Evolutionary conservation across 257 asterid species (phyloP), one percentile per base, ranked within the genome.

Genomic region (Primulina eburnea): DNA sequence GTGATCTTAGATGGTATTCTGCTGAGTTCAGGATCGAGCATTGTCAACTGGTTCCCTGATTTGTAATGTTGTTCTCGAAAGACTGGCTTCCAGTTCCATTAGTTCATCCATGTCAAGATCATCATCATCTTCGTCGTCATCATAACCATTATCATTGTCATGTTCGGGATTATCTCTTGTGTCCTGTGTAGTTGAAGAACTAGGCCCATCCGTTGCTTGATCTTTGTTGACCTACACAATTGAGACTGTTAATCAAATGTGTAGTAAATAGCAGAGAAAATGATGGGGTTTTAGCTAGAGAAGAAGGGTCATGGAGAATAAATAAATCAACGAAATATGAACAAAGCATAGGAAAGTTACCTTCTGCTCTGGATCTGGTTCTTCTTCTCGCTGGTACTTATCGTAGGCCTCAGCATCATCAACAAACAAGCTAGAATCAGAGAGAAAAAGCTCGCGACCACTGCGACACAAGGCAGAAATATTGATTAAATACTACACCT

Each of bases 21-120:
- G 53, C 20, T 11, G 16, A 2, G 55, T 21, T 60, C 71, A 72
- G 62, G 57, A 66, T 82, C 82, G 79, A 69, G 73, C 75, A 40
- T 52, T 24, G 74, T 61, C 61, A 34, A 73, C 77, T n/a, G 80
- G 65, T 75, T 87, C 85, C 34, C 85, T 86, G 83, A 89, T 89
- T 75, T 84, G 86, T 73, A 92, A 78, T 28, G 98, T 69, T 21
- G 94, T 84, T 77, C 73, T 86, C 2, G 95, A 85, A 9, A 92
- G 81, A 83, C 89, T 92, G 66, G 96, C 96, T 82, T 92, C 98
- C 70, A 92, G 84, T 79, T 92, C 98, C 58, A 87, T 80, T 73
- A 92, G 73, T 81, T 92, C 98, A 10, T 92, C 98, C 72, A 89
- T 67, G 77, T 92, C 98, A 62, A 92, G 80, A 80, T 89, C 98